These are phyloP conservation scores for Nannochloris sp. DNA, from an alignment of 139 green algal species.

Conservation along the genomic window DNA sequence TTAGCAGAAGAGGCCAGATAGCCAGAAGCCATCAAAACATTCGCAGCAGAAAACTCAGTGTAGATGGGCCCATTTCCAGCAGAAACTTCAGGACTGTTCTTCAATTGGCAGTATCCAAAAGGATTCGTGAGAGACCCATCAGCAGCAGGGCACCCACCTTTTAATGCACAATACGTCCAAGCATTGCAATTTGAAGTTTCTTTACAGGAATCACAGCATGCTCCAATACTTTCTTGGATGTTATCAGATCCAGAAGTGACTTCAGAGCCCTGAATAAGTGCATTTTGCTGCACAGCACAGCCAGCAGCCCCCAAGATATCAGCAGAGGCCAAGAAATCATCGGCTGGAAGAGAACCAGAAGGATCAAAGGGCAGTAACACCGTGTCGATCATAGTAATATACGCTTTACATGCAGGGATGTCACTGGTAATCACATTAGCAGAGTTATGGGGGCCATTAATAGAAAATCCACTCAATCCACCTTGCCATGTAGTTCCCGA, in stretches of 20 bases:
- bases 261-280: neutral
- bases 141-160: constrained; percentile 14
- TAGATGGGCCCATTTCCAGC: neutral
- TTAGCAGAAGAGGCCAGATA: neutral
- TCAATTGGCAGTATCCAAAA: constrained; percentile 6
- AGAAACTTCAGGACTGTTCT: neutral
- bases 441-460: constrained; percentile 9
- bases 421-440: constrained; percentile 29
- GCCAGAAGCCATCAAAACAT: neutral
- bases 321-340: neutral
- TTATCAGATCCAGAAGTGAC: constrained; percentile 8
- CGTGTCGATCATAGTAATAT: constrained; percentile 27
- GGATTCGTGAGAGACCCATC: neutral
- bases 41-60: neutral
- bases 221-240: constrained; percentile 10
- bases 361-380: constrained; percentile 32
- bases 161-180: constrained; percentile 22
- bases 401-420: constrained; percentile 23
- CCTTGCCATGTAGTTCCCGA: constrained; percentile 4
- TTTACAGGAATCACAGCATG: constrained; percentile 15
- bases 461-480: constrained; percentile 18
- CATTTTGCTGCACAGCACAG: constrained; percentile 10
- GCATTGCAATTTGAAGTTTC: constrained; percentile 3
- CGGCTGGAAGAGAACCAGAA: neutral
- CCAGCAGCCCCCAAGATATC: neutral